Evolutionary conservation across 2,329 filamentous ascomycete species (phyloP).

Genomic region (Alternaria alternata): DNA sequence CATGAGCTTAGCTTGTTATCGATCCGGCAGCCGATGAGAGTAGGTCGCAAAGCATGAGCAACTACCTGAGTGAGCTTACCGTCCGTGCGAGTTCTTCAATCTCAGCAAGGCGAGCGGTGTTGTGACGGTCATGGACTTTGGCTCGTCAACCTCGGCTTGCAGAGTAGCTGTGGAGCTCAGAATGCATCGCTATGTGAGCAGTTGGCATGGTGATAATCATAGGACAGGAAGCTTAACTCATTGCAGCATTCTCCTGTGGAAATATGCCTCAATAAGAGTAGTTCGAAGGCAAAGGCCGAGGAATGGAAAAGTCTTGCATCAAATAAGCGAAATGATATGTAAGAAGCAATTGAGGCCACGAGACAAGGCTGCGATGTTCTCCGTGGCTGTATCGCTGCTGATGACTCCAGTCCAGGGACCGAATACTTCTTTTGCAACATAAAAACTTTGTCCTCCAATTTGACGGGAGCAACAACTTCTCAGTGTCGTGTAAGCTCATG

Average conservation of each 20-base stretch:
- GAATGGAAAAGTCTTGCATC: background rate
- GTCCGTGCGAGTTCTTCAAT: conserved; percentile 66
- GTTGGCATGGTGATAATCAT: background rate
- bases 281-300: background rate
- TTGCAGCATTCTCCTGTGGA: background rate
- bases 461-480: background rate
- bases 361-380: background rate
- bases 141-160: conserved; percentile 69
- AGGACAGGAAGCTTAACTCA: background rate
- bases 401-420: background rate
- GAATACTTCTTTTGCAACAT: background rate
- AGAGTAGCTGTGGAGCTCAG: conserved; percentile 65
- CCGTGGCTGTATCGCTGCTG: background rate
- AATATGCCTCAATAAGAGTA: background rate
- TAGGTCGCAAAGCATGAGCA: background rate
- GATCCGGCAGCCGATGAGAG: background rate
- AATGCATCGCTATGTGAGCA: conserved; percentile 46
- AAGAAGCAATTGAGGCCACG: background rate
- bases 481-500: background rate
- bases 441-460: background rate
- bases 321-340: background rate
- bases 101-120: conserved; percentile 73
- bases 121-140: conserved; percentile 77
- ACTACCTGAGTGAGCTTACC: background rate
- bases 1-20: background rate